These are phyloP conservation scores for Oenanthe sinensis DNA, from an alignment of 129 eudicot genomes.

Conservation along the genomic window DNA sequence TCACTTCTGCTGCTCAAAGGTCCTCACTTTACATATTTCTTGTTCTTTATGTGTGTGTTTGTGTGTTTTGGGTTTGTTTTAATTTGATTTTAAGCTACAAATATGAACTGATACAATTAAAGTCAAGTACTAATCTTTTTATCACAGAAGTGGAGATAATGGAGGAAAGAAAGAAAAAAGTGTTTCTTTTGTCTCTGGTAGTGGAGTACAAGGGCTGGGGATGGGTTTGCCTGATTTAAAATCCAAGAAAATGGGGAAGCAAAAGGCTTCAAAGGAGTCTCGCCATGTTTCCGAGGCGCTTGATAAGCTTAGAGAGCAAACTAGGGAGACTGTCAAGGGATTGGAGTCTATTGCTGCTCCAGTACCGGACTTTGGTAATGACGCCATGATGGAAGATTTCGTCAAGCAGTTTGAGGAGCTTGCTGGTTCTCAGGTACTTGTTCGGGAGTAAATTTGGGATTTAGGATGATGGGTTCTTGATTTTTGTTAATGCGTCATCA, in stretches of 20 bases:
- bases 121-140: background rate
- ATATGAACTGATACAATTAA: background rate
- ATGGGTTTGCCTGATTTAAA: conserved; percentile 68
- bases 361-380: conserved; percentile 36
- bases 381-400: conserved; percentile 85
- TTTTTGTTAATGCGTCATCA: background rate
- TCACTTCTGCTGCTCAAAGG: conserved; percentile 23
- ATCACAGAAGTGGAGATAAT: conserved; percentile 30
- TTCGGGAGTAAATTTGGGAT: background rate
- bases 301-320: conserved; percentile 88
- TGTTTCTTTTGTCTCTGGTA: conserved; percentile 31
- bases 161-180: conserved; percentile 20
- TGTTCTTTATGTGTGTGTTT: background rate
- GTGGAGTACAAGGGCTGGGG: conserved; percentile 57
- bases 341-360: conserved; percentile 64
- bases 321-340: conserved; percentile 82
- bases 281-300: conserved; percentile 72
- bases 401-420: conserved; percentile 97
- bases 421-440: conserved; percentile 74
- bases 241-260: conserved; percentile 68
- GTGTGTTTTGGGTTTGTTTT: background rate
- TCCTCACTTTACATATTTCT: background rate
- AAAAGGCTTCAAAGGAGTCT: conserved; percentile 55
- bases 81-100: background rate
- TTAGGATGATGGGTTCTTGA: background rate